These are phyloP conservation scores for Aspergillus ustus DNA, from an alignment of 2,329 filamentous ascomycete genomes.

Conservation along the genomic window DNA sequence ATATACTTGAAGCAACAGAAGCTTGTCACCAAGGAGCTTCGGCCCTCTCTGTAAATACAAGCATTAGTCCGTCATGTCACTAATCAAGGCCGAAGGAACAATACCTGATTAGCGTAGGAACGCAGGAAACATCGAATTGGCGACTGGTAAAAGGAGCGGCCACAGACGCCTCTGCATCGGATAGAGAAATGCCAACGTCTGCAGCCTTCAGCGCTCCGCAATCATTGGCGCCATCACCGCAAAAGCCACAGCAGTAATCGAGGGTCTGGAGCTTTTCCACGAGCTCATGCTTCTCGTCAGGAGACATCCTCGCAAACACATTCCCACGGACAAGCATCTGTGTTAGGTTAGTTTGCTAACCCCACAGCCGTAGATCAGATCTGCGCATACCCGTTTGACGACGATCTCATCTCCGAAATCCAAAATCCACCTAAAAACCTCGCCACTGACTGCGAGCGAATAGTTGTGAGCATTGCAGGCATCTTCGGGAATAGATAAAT, in stretches of 20 bases:
- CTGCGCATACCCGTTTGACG: conserved; percentile 64
- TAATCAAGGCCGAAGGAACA: conserved; percentile 20
- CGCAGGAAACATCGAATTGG: conserved; percentile 94
- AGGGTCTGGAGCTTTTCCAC: conserved; percentile 97
- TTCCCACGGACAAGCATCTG: conserved; percentile 89
- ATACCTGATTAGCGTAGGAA: conserved; percentile 84
- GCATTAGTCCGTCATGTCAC: conserved; percentile 21
- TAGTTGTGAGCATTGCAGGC: conserved; percentile 82
- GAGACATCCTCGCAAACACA: conserved; percentile 97
- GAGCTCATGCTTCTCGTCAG: conserved; percentile 96
- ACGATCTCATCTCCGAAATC: conserved; percentile 86
- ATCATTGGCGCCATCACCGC: conserved; percentile 96
- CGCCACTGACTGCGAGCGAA: conserved; percentile 85
- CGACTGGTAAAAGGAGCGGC: conserved; percentile 97
- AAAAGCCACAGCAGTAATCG: conserved; percentile 94
- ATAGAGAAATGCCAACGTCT: conserved; percentile 95
- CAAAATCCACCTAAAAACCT: conserved; percentile 95
- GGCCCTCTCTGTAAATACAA: conserved; percentile 69
- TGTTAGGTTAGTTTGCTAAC: background rate
- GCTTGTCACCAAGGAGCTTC: conserved; percentile 93
- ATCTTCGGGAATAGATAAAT: conserved; percentile 84
- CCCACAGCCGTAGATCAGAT: background rate
- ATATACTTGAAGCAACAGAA: conserved; percentile 99
- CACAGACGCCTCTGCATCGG: conserved; percentile 95
- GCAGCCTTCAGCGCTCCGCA: conserved; percentile 96